Conservation (phyloP, 2,329 filamentous ascomycete species). For the Clonostachys sp. region DNA sequence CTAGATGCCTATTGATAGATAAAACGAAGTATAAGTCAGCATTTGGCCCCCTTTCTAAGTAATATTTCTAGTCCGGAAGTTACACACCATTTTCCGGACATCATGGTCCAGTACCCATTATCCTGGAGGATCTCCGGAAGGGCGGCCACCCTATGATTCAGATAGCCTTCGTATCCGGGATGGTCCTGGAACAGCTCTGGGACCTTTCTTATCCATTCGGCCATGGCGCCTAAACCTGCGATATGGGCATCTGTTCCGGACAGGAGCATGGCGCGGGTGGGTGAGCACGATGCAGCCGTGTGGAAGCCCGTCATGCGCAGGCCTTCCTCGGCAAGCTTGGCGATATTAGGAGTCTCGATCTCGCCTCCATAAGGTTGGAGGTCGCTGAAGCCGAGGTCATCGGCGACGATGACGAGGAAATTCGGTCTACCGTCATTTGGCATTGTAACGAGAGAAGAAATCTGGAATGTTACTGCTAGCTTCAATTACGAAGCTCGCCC, state of each 20-base stretch:
- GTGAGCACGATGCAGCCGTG: slow-evolving; percentile 57
- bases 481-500: too few species aligned
- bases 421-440: slow-evolving; percentile 31
- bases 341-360: slow-evolving; percentile 55
- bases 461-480: too few species aligned
- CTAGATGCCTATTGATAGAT: background rate
- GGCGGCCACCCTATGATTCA: slow-evolving; percentile 48
- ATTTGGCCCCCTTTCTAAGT: too few species aligned
- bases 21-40: background rate
- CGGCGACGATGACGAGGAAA: slow-evolving; percentile 54
- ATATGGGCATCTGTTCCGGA: slow-evolving; percentile 36
- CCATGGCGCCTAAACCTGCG: slow-evolving; percentile 28
- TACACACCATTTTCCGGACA: slow-evolving; percentile 56
- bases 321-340: slow-evolving; percentile 37
- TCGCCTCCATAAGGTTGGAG: slow-evolving; percentile 55
- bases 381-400: slow-evolving; percentile 58
- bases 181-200: background rate
- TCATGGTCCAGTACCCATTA: slow-evolving; percentile 49
- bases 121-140: slow-evolving; percentile 51
- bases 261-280: slow-evolving; percentile 50
- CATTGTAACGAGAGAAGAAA: too few species aligned
- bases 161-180: slow-evolving; percentile 40
- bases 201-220: background rate
- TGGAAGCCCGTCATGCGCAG: slow-evolving; percentile 60
- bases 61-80: background rate